Evolutionary conservation across 164 flowering plant species (phyloP).

Genomic region (Liriodendron chinense): DNA sequence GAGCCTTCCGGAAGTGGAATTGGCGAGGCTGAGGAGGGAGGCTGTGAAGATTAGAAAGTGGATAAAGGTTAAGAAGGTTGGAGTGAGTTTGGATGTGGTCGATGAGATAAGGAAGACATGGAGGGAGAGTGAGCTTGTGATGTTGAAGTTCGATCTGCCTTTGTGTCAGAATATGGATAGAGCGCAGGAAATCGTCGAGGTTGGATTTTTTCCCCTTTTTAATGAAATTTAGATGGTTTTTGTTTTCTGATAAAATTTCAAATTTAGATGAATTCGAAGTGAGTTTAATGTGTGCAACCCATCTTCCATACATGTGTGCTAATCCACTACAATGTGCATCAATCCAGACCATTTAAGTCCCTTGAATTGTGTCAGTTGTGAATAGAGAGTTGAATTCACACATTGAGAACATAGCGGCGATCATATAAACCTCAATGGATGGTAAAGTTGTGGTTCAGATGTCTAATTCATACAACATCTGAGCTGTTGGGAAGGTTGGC

Average conservation of each 20-base stretch:
- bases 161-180: constrained; percentile 84
- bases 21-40: constrained; percentile 65
- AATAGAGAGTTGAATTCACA: no score
- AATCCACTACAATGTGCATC: no score
- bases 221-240: background rate
- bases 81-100: constrained; percentile 69
- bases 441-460: no score
- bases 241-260: background rate
- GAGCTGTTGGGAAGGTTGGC: no score
- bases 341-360: no score
- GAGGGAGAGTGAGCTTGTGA: constrained; percentile 70
- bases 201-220: constrained; percentile 10
- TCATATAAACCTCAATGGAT: no score
- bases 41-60: constrained; percentile 62
- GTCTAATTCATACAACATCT: no score
- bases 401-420: no score
- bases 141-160: constrained; percentile 78
- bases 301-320: background rate
- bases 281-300: background rate
- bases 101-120: constrained; percentile 56
- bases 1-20: constrained; percentile 46
- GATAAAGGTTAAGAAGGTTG: constrained; percentile 89
- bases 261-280: background rate
- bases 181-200: constrained; percentile 92
- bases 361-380: no score